Evolutionary conservation across 306 rosid species (phyloP), one percentile per base, ranked within the genome.

Genomic region (Citrullus mucosospermus): DNA sequence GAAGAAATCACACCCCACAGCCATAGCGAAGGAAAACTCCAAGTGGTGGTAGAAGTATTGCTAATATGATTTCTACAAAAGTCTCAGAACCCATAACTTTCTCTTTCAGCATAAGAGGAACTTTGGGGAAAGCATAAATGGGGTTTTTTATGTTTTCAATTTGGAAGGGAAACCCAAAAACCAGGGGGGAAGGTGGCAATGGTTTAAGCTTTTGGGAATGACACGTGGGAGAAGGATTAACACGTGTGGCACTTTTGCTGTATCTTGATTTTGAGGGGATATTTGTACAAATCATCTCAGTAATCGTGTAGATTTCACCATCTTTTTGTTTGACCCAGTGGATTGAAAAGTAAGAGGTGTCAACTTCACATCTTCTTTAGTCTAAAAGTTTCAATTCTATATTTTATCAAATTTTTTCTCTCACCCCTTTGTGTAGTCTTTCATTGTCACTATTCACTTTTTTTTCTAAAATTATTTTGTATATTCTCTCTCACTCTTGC

Each of bases 1-100:
- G 32, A 22, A 48, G 41, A 3, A 38, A 71, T 44, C 56, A 78
- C 62, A 78, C 80, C 73, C 80, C 61, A 78, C 57, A 17, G 75
- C 80, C 80, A 50, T 62, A 61, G 30, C 80, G 73, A 34, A 78
- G 73, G 80, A 78, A 78, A 30, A 78, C 80, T 78, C 80, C 80
- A 13, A 78, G 32, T 0, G 73, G 80, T 8, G 80, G 80, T 0
- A 78, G 32, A 32, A 78, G 44, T 8, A 78, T 78, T 25, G 80
- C 80, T 8, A 78, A 22, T 32, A 78, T 8, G 58, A 78, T 50
- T 34, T 78, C 80, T 25, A 78, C 22, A 20, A 77, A 56, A n/a
- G 80, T 77, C 10, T 59, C 80, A 4, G 80, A 77, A 77, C 80
- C 80, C 70, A 68, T 68, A 17, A 76, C 36, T 32, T 32, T 63